These are phyloP conservation scores for Luffa acutangula DNA, from an alignment of 306 rosid genomes.

Conservation along the genomic window DNA sequence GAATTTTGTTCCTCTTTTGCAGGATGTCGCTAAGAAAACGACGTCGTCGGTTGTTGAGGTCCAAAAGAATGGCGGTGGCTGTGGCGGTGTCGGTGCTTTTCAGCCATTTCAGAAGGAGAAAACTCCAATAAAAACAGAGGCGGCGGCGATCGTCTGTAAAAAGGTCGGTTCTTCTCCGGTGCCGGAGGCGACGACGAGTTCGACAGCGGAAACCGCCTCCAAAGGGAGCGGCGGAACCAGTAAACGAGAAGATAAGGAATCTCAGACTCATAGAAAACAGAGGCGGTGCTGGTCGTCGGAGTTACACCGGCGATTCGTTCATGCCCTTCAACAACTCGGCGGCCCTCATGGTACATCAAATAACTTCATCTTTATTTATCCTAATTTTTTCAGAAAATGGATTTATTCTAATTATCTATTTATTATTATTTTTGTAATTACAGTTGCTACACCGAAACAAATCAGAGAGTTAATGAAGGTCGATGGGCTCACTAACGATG, in stretches of 20 bases:
- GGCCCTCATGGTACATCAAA: constrained; percentile 57
- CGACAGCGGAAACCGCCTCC: constrained; percentile 31
- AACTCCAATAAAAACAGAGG: constrained; percentile 18
- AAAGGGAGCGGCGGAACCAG: constrained; percentile 10
- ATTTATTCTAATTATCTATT: neutral
- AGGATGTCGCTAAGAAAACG: constrained; percentile 38
- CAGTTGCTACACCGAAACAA: constrained; percentile 63
- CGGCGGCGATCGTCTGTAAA: constrained; percentile 10
- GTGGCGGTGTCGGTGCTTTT: constrained; percentile 81
- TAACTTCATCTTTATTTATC: neutral
- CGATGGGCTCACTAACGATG: constrained; percentile 62
- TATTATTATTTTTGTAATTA: neutral
- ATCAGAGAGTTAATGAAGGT: constrained; percentile 57
- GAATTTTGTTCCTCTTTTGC: neutral
- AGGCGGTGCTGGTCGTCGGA: constrained; percentile 90
- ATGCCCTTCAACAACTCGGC: constrained; percentile 78
- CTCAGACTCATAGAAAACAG: constrained; percentile 53
- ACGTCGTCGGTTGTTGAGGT: constrained; percentile 40
- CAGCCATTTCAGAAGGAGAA: constrained; percentile 72
- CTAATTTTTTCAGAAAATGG: neutral
- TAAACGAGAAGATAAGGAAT: constrained; percentile 51
- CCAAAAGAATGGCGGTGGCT: constrained; percentile 63
- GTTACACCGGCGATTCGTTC: constrained; percentile 69
- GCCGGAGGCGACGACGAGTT: constrained; percentile 38
- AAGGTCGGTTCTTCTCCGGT: neutral